phyloP scores from a whole-genome alignment of 768 basidiomycete species.

The Tricholoma terreum region DNA sequence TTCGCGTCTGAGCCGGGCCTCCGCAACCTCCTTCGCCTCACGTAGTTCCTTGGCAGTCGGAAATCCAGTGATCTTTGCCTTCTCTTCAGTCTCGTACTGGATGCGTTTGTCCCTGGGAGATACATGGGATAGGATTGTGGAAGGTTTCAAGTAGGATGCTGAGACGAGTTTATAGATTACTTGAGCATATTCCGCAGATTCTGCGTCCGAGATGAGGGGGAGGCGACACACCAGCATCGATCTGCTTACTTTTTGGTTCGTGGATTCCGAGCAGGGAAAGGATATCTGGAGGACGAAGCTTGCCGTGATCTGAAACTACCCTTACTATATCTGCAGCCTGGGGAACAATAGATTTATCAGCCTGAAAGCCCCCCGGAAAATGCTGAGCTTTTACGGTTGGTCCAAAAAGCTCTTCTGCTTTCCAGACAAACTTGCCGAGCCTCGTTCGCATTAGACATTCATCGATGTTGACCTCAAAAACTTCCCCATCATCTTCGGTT shows the following conservation, averaged over 20 bases:
- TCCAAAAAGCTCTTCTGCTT: conserved; percentile 71
- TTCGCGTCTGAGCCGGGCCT: conserved; percentile 60
- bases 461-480: conserved; percentile 77
- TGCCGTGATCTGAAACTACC: conserved; percentile 79
- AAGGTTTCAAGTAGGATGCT: conserved; percentile 72
- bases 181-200: conserved; percentile 49
- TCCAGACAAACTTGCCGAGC: conserved; percentile 79
- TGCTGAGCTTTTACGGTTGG: neutral
- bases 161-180: conserved; percentile 70
- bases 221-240: neutral
- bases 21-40: conserved; percentile 65
- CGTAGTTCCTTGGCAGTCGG: conserved; percentile 79
- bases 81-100: conserved; percentile 77
- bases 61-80: conserved; percentile 67
- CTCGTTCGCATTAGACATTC: conserved; percentile 81
- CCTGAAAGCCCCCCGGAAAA: neutral
- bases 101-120: conserved; percentile 82
- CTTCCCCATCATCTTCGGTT: conserved; percentile 67
- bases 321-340: conserved; percentile 78
- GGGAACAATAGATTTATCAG: neutral
- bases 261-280: conserved; percentile 45
- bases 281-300: conserved; percentile 75
- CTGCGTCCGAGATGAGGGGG: conserved; percentile 12
- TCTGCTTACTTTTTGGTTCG: conserved; percentile 55
- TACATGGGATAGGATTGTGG: conserved; percentile 71